Evolutionary conservation across 2,329 filamentous ascomycete species (phyloP), one percentile per base, ranked within the genome.

Genomic region (Aureobasidium sp.): DNA sequence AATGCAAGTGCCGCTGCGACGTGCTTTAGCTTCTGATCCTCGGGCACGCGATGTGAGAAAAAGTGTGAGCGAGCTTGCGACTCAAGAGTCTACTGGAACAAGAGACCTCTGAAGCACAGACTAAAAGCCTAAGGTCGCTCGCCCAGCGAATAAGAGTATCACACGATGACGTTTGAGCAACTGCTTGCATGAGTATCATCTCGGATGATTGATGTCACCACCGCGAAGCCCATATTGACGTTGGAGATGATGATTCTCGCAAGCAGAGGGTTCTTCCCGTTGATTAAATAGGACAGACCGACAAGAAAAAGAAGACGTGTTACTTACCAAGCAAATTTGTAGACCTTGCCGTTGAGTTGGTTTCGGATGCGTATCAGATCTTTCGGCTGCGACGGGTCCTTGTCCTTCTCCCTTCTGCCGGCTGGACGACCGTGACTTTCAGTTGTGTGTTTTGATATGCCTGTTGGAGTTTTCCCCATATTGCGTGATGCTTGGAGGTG

Each of bases 1-100:
- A 20, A 64, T 64, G 34, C 64, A 64, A 48, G 55, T 63, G 27
- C 8, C 10, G 34, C 62, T 63, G 48, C 4, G 41, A 39, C 1
- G 3, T 9, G 9, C 13, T 20, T 62, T 39, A 55, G 41, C 51
- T 32, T 9, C 12, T 15, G 15, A 53, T 5, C 17, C 37, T 3
- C 10, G n/a, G 5, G 29, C 17, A 26, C 1, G 8, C 3, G 44
- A 27, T 12, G 29, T 17, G 23, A 12, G 34, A 37, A 37, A 13
- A 15, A 15, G 15, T 6, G 2, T 37, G 34, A 37, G 12, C 12
- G 34, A 37, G 34, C 34, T 37, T 37, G 34, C 34, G 34, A 37
- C 34, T 15, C 34, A 13, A 37, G 15, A 13, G 13, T 34, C 32
- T 34, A 10, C 32, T 34, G 32, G 32, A 34, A 10, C 41, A 44